Conservation (phyloP, 108 stramenopile genomes). For the Chaetoceros tenuissimus region DNA sequence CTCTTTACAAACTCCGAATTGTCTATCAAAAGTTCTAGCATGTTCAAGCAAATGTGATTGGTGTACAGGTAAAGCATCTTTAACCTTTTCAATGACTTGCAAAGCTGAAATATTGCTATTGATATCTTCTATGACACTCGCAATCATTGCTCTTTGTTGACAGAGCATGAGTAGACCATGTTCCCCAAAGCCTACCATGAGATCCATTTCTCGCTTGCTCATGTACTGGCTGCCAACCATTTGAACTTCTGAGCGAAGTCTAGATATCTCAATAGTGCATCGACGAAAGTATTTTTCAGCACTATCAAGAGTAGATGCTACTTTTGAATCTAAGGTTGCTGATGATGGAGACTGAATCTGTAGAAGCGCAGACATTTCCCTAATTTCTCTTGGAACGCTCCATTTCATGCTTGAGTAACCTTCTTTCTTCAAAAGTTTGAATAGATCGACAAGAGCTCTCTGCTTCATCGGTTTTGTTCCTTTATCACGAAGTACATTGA, state of each 20-base stretch:
- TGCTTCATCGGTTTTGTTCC: conserved; percentile 86
- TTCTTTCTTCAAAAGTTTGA: conserved; percentile 70
- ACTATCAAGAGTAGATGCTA: conserved; percentile 18
- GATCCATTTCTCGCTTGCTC: conserved; percentile 58
- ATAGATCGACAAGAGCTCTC: conserved; percentile 82
- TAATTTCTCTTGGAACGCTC: conserved; percentile 50
- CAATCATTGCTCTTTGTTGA: conserved; percentile 38
- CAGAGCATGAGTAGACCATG: conserved; percentile 42
- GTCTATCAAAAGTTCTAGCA: conserved; percentile 23
- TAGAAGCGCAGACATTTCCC: conserved; percentile 46
- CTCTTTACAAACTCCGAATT: neutral
- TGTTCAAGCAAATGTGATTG: conserved; percentile 18
- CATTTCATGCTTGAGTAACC: conserved; percentile 68
- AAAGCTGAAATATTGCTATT: conserved; percentile 11
- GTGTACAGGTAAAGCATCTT: conserved; percentile 26
- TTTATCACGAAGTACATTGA: conserved; percentile 63
- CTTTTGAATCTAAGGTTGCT: conserved; percentile 1
- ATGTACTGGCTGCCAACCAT: conserved; percentile 70
- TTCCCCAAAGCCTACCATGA: conserved; percentile 60
- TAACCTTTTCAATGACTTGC: conserved; percentile 13
- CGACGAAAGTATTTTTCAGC: conserved; percentile 63
- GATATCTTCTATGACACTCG: conserved; percentile 23
- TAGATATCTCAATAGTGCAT: conserved; percentile 45
- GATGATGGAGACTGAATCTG: conserved; percentile 50
- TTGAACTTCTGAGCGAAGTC: conserved; percentile 53